Conservation (phyloP, 2,329 filamentous ascomycete species). For the Stylonectria norvegica region DNA sequence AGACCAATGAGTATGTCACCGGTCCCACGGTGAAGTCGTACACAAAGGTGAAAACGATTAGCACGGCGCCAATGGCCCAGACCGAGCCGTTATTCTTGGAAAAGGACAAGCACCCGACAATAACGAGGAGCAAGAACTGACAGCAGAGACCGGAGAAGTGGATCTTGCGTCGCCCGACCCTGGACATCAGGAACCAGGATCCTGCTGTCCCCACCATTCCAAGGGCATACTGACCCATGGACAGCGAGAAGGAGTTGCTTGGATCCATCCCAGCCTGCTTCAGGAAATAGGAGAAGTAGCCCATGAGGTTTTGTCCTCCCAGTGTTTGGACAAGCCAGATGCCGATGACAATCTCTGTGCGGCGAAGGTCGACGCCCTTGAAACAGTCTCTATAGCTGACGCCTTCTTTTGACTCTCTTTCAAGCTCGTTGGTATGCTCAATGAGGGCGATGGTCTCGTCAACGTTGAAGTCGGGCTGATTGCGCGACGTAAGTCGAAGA, state of each 20-base stretch:
- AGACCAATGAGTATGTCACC: conserved; percentile 49
- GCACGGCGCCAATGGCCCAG: conserved; percentile 44
- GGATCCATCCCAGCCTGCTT: conserved; percentile 45
- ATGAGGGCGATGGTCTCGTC: conserved; percentile 53
- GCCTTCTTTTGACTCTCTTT: conserved; percentile 41
- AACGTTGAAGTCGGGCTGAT: conserved; percentile 39
- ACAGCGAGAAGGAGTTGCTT: conserved; percentile 42
- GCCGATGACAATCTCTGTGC: conserved; percentile 50
- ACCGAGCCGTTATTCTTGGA: conserved; percentile 32
- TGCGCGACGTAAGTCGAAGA: conserved; percentile 38
- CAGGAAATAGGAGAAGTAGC: conserved; percentile 46
- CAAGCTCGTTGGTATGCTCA: conserved; percentile 50
- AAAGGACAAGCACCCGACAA: conserved; percentile 40
- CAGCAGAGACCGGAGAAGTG: conserved; percentile 44
- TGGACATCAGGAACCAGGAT: conserved; percentile 49
- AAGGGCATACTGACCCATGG: conserved; percentile 48
- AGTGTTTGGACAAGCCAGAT: conserved; percentile 49
- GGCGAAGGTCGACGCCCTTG: conserved; percentile 47
- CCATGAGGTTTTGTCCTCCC: conserved; percentile 48
- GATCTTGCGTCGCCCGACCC: conserved; percentile 48
- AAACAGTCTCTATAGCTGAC: conserved; percentile 51
- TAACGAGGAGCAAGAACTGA: conserved; percentile 39
- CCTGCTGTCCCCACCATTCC: conserved; percentile 49
- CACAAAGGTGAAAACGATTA: conserved; percentile 50
- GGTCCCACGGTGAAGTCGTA: conserved; percentile 56